Evolutionary conservation across 768 basidiomycete genomes (phyloP).

Genomic region (Clitopilus hobsonii): DNA sequence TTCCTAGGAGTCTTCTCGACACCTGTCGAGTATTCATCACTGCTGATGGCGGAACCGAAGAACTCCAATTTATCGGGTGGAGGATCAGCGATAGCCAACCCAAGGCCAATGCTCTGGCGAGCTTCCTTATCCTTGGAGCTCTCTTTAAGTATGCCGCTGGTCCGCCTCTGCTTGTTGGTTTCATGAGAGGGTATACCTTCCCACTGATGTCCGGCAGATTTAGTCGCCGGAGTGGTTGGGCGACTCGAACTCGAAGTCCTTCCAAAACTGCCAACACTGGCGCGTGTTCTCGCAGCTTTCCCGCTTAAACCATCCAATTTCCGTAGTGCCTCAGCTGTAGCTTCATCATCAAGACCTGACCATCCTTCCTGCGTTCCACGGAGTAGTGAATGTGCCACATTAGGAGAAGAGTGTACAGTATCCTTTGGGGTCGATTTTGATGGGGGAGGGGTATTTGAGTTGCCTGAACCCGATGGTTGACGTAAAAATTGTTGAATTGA

Average conservation of each 20-base stretch:
- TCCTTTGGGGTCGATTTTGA: conserved; percentile 38
- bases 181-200: conserved; percentile 56
- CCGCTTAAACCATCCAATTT: conserved; percentile 88
- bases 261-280: conserved; percentile 71
- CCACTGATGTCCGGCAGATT: conserved; percentile 60
- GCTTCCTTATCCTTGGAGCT: conserved; percentile 44
- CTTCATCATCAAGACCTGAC: conserved; percentile 83
- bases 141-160: conserved; percentile 36
- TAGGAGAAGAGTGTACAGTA: conserved; percentile 43
- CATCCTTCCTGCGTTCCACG: conserved; percentile 88
- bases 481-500: conserved; percentile 82
- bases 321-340: conserved; percentile 85
- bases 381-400: conserved; percentile 79
- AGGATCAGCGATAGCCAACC: conserved; percentile 26
- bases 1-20: conserved; percentile 71
- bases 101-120: conserved; percentile 30
- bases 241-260: conserved; percentile 63
- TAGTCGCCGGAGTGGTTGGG: conserved; percentile 69
- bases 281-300: conserved; percentile 70
- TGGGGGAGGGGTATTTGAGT: conserved; percentile 32
- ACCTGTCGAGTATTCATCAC: conserved; percentile 51
- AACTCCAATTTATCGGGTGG: conserved; percentile 36
- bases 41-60: conserved; percentile 42
- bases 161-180: conserved; percentile 32
- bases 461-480: conserved; percentile 40